These are phyloP conservation scores for Balansia obtecta DNA, from an alignment of 2,329 filamentous ascomycete genomes.

Conservation along the genomic window DNA sequence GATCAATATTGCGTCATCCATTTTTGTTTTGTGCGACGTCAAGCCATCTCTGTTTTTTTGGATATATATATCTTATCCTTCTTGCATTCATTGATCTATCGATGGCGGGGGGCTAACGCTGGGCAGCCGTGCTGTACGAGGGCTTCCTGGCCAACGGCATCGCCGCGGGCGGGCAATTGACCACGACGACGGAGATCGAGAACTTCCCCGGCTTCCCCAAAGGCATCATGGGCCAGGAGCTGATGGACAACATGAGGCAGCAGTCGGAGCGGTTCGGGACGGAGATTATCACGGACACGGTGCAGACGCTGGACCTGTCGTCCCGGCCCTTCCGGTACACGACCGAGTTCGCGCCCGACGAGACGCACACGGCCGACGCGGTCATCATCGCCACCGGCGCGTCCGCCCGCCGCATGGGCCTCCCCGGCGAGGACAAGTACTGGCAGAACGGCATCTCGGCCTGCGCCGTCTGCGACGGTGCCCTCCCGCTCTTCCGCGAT, in stretches of 20 bases:
- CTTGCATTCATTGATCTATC: too few species aligned
- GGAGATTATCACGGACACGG: slow-evolving; percentile 83
- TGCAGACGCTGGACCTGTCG: slow-evolving; percentile 76
- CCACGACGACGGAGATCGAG: slow-evolving; percentile 95
- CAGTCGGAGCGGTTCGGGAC: slow-evolving; percentile 92
- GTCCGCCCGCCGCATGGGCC: slow-evolving; percentile 70
- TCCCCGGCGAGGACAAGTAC: slow-evolving; percentile 85
- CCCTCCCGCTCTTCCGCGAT: slow-evolving; percentile 92
- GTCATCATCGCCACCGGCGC: slow-evolving; percentile 94
- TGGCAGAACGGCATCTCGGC: slow-evolving; percentile 97
- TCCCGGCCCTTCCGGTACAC: slow-evolving; percentile 82
- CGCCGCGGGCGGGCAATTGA: slow-evolving; percentile 90
- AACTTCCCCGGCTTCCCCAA: slow-evolving; percentile 95
- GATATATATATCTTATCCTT: too few species aligned
- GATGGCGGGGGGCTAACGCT: not conserved
- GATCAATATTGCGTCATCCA: too few species aligned
- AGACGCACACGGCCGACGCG: slow-evolving; percentile 78
- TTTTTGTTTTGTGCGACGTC: too few species aligned
- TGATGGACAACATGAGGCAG: slow-evolving; percentile 93
- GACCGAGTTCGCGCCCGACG: slow-evolving; percentile 75
- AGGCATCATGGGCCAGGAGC: slow-evolving; percentile 70
- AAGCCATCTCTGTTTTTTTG: too few species aligned
- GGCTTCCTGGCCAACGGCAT: slow-evolving; percentile 97
- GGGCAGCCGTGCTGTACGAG: slow-evolving; percentile 75
- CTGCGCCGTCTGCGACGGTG: slow-evolving; percentile 94